Base-by-base conservation (phyloP, 2,329 filamentous ascomycete genomes). In the Aspergillus fructus region DNA sequence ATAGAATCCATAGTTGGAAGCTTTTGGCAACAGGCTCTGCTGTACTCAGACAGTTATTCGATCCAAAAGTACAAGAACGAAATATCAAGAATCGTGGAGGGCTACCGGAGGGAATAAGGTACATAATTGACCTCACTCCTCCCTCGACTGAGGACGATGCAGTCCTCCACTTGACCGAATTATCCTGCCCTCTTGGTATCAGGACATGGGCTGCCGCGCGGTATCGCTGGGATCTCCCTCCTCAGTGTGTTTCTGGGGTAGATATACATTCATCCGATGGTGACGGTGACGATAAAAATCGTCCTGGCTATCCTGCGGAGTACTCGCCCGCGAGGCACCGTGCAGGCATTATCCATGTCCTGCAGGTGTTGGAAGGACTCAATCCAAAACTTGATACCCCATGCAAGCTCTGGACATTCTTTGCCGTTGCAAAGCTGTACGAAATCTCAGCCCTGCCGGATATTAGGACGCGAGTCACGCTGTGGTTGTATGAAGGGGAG, bases 311-410 rank as follows among this genome's bases (percentile, higher is more conserved):
- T 42, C 71, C 70, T 0, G 41, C 71, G 15, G 86, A 89, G 61
- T 90, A 90, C 68, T 89, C 85, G 47, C 80, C 81, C 1, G 73
- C 85, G 7, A 83, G 88, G 3, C 88, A 90, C 66, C 77, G 84
- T 12, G 82, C 81, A 27, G 82, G 82, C 19, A 84, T 94, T 34
- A 78, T 89, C 46, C 80, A 86, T 1, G 74, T 90, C 0, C 74
- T 90, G 4, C 78, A 83, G 63, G 77, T 70, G 21, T 80, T 90
- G 41, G 78, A 84, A 60, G 82, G 81, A 2, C 75, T 81, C 3
- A 74, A 79, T 30, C 76, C 85, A 0, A 74, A 78, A 1, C 69
- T 91, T 13, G 83, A 90, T 69, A 89, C 87, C 0, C 87, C 88
- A 0, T 78, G 82, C 11, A 85, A 88, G 13, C 73, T 89, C 39